phyloP scores from a whole-genome alignment of 495 filamentous ascomycete species.

The Parachaetomium inaequale region DNA sequence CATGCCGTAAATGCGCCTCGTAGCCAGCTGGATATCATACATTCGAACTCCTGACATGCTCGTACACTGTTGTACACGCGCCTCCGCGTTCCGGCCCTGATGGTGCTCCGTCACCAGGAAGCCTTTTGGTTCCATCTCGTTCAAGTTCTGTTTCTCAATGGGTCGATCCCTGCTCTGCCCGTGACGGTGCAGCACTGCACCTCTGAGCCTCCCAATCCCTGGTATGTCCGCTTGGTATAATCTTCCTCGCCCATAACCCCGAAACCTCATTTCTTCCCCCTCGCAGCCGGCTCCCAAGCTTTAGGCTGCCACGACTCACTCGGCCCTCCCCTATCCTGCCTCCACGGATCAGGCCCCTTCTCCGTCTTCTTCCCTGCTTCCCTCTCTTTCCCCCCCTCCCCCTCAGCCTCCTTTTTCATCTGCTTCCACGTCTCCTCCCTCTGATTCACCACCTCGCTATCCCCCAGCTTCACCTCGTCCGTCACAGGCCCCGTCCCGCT shows the following conservation, averaged over 20 bases:
- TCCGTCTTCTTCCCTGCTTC: conserved; percentile 19
- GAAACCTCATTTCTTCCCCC: conserved; percentile 28
- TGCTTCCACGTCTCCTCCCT: conserved; percentile 30
- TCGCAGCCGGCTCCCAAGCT: conserved; percentile 57
- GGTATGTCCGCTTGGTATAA: background rate
- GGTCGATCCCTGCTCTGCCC: too few species aligned
- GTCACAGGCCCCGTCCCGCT: background rate
- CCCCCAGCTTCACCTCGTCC: background rate
- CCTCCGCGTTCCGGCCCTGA: too few species aligned
- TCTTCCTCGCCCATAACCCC: background rate
- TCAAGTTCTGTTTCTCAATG: too few species aligned
- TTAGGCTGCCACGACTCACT: conserved; percentile 76
- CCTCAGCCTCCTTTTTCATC: conserved; percentile 26
- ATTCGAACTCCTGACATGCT: background rate
- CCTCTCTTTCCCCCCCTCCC: conserved; percentile 20
- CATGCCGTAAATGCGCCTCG: too few species aligned
- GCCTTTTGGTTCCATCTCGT: too few species aligned
- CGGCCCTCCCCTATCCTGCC: conserved; percentile 49
- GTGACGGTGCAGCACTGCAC: too few species aligned
- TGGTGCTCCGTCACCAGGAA: too few species aligned
- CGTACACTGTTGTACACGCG: background rate
- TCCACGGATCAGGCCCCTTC: conserved; percentile 58
- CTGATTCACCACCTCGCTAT: background rate
- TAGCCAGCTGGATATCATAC: too few species aligned
- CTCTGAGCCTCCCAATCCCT: too few species aligned